phyloP scores from a whole-genome alignment of 352 stramenopile species.

The Sclerospora graminicola region DNA sequence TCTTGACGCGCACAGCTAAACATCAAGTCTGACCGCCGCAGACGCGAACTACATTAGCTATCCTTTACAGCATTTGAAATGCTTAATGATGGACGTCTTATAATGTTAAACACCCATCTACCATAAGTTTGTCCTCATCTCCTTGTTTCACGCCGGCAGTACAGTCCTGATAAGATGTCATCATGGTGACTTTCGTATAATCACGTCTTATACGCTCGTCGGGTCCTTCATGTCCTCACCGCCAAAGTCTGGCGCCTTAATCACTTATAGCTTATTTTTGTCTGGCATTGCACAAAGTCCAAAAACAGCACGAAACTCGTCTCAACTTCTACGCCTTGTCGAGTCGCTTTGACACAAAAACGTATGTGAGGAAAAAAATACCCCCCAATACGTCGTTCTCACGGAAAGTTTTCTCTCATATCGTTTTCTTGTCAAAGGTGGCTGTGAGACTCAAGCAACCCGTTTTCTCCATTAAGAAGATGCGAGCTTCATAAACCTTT shows the following conservation, averaged over 20 bases:
- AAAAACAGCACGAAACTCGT: slow-evolving; percentile 34
- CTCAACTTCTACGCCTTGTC: slow-evolving; percentile 19
- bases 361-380: slow-evolving; percentile 35
- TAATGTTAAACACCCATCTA: slow-evolving; percentile 18
- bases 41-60: slow-evolving; percentile 14
- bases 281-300: slow-evolving; percentile 7
- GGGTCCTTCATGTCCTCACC: slow-evolving; percentile 39
- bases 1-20: slow-evolving; percentile 22
- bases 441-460: slow-evolving; percentile 12
- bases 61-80: slow-evolving; percentile 7
- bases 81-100: slow-evolving; percentile 9
- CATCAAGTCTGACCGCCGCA: slow-evolving; percentile 19
- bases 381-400: slow-evolving; percentile 54
- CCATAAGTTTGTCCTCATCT: slow-evolving; percentile 12
- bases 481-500: slow-evolving; percentile 21
- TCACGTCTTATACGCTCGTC: slow-evolving; percentile 33
- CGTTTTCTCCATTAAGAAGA: slow-evolving; percentile 25
- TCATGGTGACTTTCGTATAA: slow-evolving; percentile 25
- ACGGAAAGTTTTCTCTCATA: slow-evolving; percentile 59
- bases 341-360: slow-evolving; percentile 29
- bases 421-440: slow-evolving; percentile 26
- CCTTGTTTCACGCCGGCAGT: background rate
- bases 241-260: slow-evolving; percentile 39
- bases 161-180: slow-evolving; percentile 19
- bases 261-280: slow-evolving; percentile 12